phyloP scores from a whole-genome alignment of 2,329 filamentous ascomycete species.

The Colletotrichum salicis region DNA sequence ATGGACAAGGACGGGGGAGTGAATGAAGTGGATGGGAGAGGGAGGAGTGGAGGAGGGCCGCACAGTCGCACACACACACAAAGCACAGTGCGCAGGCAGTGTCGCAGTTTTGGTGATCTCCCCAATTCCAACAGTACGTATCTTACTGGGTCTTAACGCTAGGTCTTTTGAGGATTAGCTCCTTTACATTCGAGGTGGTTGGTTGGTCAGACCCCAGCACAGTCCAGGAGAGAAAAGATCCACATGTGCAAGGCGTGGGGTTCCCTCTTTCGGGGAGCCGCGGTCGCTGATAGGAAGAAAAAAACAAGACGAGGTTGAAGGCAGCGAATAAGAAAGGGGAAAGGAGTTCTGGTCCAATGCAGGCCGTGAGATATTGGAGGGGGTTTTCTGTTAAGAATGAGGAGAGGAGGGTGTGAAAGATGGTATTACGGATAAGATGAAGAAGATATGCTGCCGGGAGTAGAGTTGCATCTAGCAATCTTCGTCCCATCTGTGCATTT shows the following conservation, averaged over 20 bases:
- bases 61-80: neutral
- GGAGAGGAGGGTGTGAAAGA: neutral
- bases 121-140: neutral
- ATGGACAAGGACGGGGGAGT: constrained; percentile 5
- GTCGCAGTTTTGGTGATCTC: neutral
- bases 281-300: constrained; percentile 30
- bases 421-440: neutral
- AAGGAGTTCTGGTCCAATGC: neutral
- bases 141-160: accelerated
- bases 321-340: constrained; percentile 2
- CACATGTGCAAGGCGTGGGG: constrained; percentile 25
- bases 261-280: constrained; percentile 31
- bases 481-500: constrained; percentile 19
- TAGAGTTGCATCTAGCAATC: constrained; percentile 27
- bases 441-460: constrained; percentile 6
- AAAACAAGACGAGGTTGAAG: neutral
- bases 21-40: constrained; percentile 8
- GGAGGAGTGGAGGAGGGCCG: constrained; percentile 11
- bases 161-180: neutral
- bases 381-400: neutral
- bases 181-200: neutral
- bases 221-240: neutral
- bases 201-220: constrained; percentile 19
- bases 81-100: neutral
- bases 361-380: neutral